Percentiles rank a stretch among this genome's conserved stretches.
Conservation (phyloP, 2,329 filamentous ascomycete genomes). For the Colletotrichum sp. region DNA sequence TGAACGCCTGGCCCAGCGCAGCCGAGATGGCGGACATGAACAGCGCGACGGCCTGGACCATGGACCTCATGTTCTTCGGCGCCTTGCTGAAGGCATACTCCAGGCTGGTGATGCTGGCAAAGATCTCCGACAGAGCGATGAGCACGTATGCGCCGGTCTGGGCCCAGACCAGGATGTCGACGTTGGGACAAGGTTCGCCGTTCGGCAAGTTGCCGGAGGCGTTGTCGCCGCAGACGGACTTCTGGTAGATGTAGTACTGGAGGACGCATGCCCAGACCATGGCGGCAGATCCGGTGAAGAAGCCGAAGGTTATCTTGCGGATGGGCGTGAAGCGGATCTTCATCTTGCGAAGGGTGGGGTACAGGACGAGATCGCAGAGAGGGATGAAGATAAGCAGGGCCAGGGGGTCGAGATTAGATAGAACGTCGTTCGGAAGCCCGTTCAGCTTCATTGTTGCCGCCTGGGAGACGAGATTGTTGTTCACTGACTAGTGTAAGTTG, state of each 20-base stretch:
- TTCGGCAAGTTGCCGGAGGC: slow-evolving; percentile 30
- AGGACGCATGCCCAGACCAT: slow-evolving; percentile 61
- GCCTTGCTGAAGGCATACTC: slow-evolving; percentile 81
- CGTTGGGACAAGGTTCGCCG: slow-evolving; percentile 43
- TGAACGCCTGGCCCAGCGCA: slow-evolving; percentile 67
- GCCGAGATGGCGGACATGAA: slow-evolving; percentile 73
- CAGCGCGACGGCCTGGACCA: slow-evolving; percentile 70
- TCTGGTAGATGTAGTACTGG: slow-evolving; percentile 67
- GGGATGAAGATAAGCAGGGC: slow-evolving; percentile 84
- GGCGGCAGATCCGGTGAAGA: slow-evolving; percentile 65
- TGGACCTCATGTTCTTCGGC: slow-evolving; percentile 75
- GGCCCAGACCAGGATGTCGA: slow-evolving; percentile 66
- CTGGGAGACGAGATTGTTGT: slow-evolving; percentile 66
- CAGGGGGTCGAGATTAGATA: slow-evolving; percentile 78
- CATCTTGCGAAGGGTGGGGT: slow-evolving; percentile 68
- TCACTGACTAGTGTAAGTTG: slow-evolving; percentile 36
- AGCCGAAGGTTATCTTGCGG: slow-evolving; percentile 74
- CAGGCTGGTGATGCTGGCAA: slow-evolving; percentile 59
- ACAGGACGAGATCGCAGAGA: slow-evolving; percentile 68
- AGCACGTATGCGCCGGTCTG: slow-evolving; percentile 56
- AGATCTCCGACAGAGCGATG: slow-evolving; percentile 53
- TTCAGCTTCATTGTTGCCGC: slow-evolving; percentile 68
- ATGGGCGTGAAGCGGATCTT: slow-evolving; percentile 75
- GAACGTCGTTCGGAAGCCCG: slow-evolving; percentile 77
- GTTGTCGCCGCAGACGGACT: slow-evolving; percentile 59